These are phyloP conservation scores for Gremmenia infestans DNA, from an alignment of 2,329 filamentous ascomycete genomes.

Conservation along the genomic window DNA sequence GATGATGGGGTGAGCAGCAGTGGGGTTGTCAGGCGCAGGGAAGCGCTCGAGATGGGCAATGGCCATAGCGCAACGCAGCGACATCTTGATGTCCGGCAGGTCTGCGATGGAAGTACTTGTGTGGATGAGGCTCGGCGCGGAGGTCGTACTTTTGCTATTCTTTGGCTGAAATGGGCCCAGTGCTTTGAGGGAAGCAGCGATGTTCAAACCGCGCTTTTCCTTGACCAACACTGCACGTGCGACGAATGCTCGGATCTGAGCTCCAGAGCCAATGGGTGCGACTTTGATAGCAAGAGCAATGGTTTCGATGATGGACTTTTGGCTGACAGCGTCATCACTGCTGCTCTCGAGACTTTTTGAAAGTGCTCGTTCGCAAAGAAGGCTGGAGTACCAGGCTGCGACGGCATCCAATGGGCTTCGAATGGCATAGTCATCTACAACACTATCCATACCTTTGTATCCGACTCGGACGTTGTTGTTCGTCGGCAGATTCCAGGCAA, in stretches of 20 bases:
- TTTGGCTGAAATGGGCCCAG: slow-evolving; percentile 40
- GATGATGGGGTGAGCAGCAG: slow-evolving; percentile 44
- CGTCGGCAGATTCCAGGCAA: slow-evolving; percentile 80
- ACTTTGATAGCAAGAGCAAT: slow-evolving; percentile 66
- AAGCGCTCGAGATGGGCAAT: slow-evolving; percentile 52
- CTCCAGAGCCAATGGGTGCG: slow-evolving; percentile 73
- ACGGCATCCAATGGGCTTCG: slow-evolving; percentile 84
- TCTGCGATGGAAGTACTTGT: slow-evolving; percentile 39
- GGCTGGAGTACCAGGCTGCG: slow-evolving; percentile 84
- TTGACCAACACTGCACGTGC: slow-evolving; percentile 53
- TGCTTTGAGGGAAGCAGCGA: slow-evolving; percentile 50
- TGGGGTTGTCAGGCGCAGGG: slow-evolving; percentile 37
- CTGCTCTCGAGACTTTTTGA: slow-evolving; percentile 54
- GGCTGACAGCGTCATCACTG: slow-evolving; percentile 41
- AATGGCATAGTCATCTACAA: slow-evolving; percentile 80
- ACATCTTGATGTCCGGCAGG: slow-evolving; percentile 50
- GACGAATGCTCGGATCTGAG: slow-evolving; percentile 56
- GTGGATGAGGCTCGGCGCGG: slow-evolving; percentile 40
- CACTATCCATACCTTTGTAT: slow-evolving; percentile 72
- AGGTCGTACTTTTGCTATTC: slow-evolving; percentile 11
- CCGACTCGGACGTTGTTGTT: slow-evolving; percentile 57
- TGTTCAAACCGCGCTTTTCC: slow-evolving; percentile 50
- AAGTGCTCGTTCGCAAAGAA: slow-evolving; percentile 65
- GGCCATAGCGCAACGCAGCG: slow-evolving; percentile 55
- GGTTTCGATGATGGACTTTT: slow-evolving; percentile 40